A percentile compares a stretch with the other conserved stretches of the same genome.
Conservation (phyloP, 176 grass and related monocot species). For the Poa annua region DNA sequence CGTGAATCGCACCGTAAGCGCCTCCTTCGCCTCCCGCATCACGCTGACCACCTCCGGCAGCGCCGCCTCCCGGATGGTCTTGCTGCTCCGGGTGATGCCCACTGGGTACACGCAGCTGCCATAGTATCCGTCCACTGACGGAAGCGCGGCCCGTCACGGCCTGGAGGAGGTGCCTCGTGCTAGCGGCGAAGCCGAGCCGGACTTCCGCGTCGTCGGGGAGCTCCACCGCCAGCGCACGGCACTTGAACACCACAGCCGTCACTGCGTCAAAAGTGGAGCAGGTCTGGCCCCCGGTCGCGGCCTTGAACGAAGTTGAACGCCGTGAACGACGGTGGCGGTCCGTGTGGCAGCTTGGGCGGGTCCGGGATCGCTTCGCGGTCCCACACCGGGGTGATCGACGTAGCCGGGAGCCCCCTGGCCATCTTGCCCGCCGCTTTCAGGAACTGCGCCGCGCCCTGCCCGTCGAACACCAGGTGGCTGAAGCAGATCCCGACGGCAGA, state of each 20-base stretch:
- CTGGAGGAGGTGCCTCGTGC: slow-evolving; percentile 71
- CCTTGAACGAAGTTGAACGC: slow-evolving; percentile 65
- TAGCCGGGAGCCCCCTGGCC: slow-evolving; percentile 57
- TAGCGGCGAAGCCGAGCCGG: slow-evolving; percentile 73
- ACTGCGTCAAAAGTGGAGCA: slow-evolving; percentile 87
- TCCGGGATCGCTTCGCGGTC: slow-evolving; percentile 62
- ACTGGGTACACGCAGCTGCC: slow-evolving; percentile 82
- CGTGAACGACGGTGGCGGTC: slow-evolving; percentile 51
- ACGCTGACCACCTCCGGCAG: slow-evolving; percentile 61
- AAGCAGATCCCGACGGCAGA: slow-evolving; percentile 80
- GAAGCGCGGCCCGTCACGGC: slow-evolving; percentile 64
- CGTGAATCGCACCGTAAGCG: slow-evolving; percentile 52
- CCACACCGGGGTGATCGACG: slow-evolving; percentile 65
- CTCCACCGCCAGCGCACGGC: slow-evolving; percentile 58
- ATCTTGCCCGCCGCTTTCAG: slow-evolving; percentile 67
- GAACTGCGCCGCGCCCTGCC: slow-evolving; percentile 75
- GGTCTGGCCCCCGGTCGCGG: slow-evolving; percentile 43
- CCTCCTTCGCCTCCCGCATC: slow-evolving; percentile 77
- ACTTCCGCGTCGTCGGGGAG: slow-evolving; percentile 56
- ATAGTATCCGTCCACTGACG: slow-evolving; percentile 69
- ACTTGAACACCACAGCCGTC: slow-evolving; percentile 69
- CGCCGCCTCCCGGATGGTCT: slow-evolving; percentile 40
- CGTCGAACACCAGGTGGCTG: slow-evolving; percentile 85
- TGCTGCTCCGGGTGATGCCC: slow-evolving; percentile 47
- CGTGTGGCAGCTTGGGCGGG: slow-evolving; percentile 61